phyloP scores from a whole-genome alignment of 176 grass and related monocot species.

The Metroxylon sagu region DNA sequence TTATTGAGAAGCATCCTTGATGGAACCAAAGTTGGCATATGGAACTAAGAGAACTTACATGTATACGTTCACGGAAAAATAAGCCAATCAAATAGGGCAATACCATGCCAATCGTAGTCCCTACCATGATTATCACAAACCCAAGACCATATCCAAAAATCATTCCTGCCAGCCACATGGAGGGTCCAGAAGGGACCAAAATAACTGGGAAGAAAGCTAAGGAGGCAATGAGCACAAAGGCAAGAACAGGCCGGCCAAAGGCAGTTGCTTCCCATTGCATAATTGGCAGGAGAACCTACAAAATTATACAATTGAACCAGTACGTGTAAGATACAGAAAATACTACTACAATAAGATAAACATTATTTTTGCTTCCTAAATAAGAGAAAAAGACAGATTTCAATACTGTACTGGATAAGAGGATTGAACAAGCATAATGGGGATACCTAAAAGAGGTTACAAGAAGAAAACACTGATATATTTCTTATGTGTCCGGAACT shows the following conservation, averaged over 20 bases:
- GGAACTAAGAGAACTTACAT: constrained; percentile 36
- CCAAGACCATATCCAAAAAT: constrained; percentile 88
- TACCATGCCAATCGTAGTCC: constrained; percentile 76
- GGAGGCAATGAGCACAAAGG: constrained; percentile 59
- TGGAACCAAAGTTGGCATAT: neutral
- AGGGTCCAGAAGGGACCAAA: constrained; percentile 68
- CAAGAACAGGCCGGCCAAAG: constrained; percentile 55
- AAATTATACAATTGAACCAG: neutral
- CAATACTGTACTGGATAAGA: too few species aligned
- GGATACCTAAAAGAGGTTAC: too few species aligned
- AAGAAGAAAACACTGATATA: too few species aligned
- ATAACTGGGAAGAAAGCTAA: constrained; percentile 68
- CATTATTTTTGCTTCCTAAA: too few species aligned
- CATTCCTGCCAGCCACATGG: constrained; percentile 92
- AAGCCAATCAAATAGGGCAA: constrained; percentile 69
- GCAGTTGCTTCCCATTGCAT: constrained; percentile 89
- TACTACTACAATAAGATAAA: too few species aligned
- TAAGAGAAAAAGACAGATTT: too few species aligned
- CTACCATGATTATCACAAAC: constrained; percentile 75
- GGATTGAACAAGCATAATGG: too few species aligned
- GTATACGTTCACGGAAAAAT: constrained; percentile 53
- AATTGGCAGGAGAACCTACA: constrained; percentile 76
- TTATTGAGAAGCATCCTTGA: too few species aligned
- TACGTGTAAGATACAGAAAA: neutral
- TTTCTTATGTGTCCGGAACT: too few species aligned